Base-by-base conservation (phyloP, 768 basidiomycete genomes). In the Naganishia vaughanmartiniae region DNA sequence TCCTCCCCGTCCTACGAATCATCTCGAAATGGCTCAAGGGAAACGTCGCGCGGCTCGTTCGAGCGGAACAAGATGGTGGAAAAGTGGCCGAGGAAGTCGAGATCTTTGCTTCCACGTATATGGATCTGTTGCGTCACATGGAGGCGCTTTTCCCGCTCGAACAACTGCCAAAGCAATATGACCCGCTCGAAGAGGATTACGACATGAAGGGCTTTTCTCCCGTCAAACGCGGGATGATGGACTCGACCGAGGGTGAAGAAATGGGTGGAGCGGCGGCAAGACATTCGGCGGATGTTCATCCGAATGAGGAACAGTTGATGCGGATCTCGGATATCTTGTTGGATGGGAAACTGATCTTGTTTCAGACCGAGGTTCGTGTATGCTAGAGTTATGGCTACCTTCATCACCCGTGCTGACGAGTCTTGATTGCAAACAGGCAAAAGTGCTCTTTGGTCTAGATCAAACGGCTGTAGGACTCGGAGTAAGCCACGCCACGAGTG, bases 241-340 rank as follows among this genome's bases (percentile, higher is more conserved):
- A 53, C 24, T 45, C 51, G 12, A 19, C 12, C 39, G 11, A 24
- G 11, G 30, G 1, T 26, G 26, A 42, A 31, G 54, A 28, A 21
- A 67, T 36, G n/a, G 31, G 19, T 10, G 48, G 53, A 10, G 51
- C 28, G 5, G 24, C 68, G 39, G 28, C 57, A 9, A 42, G 10
- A 58, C 54, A 65, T 66, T 54, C 45, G 46, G 51, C 42, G 1
- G 78, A 80, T 9, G 86, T 87, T 0, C 89, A 98, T 82, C 96
- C 96, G 10, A 98, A 99, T 75, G 93, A 91, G 70, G 93, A 95
- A 83, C 91, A 94, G 75, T 82, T 99, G 53, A 94, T 97, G 92
- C 85, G 96, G 73, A 90, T 99, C 70, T 85, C 87, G 55, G 95
- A 96, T 81, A 83, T 96, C 51, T 83, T 93, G 56, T 82, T 85